A percentile compares a stretch with the other conserved stretches of the same genome.
Evolutionary conservation across 106 monocot genomes (phyloP).

Genomic region (Apostasia ramifera): DNA sequence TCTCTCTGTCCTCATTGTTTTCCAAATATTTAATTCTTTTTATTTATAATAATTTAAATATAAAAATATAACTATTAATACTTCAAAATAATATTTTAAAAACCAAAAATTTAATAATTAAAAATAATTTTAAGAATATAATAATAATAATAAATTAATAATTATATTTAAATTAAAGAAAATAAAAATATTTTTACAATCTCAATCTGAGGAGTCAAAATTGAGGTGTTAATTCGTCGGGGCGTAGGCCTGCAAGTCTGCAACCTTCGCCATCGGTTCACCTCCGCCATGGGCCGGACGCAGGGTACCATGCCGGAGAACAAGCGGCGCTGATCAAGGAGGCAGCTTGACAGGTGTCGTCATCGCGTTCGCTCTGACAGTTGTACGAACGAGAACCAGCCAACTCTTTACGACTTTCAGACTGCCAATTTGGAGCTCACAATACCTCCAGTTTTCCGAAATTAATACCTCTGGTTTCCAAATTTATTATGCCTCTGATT

Average conservation of each 20-base stretch:
- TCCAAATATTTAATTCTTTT: too few relatives aligned
- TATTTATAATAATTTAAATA: too few relatives aligned
- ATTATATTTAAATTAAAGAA: not conserved
- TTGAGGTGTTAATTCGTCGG: not conserved
- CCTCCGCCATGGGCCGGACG: not conserved
- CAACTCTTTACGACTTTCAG: not conserved
- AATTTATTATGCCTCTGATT: not conserved
- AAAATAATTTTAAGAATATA: too few relatives aligned
- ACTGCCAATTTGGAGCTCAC: not conserved
- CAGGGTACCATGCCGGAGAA: not conserved
- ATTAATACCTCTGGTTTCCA: not conserved
- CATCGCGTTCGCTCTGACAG: not conserved
- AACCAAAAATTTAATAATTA: too few relatives aligned
- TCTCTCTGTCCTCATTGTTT: too few relatives aligned
- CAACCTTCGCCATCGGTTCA: not conserved
- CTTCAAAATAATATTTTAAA: too few relatives aligned
- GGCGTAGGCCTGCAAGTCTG: not conserved
- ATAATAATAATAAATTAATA: not conserved
- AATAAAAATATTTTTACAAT: too few relatives aligned
- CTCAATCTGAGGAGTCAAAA: not conserved
- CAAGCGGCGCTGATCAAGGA: conserved; percentile 4
- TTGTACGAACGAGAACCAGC: not conserved
- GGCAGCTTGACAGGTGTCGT: not conserved
- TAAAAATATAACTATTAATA: too few relatives aligned
- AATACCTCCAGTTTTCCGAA: not conserved